Percentiles rank a stretch among this genome's conserved stretches.
These are phyloP conservation scores for Exophiala dermatitidis DNA, from an alignment of 2,329 filamentous ascomycete genomes.

Conservation along the genomic window DNA sequence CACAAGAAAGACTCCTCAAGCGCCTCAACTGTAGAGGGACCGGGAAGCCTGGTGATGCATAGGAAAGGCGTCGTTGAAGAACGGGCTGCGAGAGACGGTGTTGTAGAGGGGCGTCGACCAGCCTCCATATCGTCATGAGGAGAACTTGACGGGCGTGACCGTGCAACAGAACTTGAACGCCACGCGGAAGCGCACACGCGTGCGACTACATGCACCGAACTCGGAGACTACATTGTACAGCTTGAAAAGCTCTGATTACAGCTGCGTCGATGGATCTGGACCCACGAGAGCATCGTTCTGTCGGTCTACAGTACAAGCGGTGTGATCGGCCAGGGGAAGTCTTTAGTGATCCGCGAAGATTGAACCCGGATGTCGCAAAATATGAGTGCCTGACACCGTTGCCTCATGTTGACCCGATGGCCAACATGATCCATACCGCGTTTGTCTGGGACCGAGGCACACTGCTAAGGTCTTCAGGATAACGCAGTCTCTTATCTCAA, in stretches of 20 bases:
- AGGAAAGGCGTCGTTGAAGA: background rate
- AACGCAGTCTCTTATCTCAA: no score
- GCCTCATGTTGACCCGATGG: no score
- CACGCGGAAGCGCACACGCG: background rate
- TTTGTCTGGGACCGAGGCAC: no score
- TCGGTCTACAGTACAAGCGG: no score
- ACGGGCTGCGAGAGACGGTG: background rate
- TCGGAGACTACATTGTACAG: background rate
- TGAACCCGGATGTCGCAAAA: no score
- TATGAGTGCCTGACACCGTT: no score
- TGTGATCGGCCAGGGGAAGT: no score
- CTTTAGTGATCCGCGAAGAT: no score
- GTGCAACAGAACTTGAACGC: background rate
- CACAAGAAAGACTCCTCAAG: background rate
- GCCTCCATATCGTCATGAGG: background rate
- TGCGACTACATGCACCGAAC: background rate
- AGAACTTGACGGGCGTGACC: background rate
- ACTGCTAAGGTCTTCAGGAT: no score
- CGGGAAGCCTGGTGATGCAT: background rate
- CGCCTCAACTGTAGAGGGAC: background rate
- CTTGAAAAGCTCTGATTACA: background rate
- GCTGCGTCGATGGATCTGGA: no score
- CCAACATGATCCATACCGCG: no score
- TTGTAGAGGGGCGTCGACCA: background rate
- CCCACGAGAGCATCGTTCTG: no score